phyloP scores from a whole-genome alignment of 805 yeast genomes.

The Candida berthetii region DNA sequence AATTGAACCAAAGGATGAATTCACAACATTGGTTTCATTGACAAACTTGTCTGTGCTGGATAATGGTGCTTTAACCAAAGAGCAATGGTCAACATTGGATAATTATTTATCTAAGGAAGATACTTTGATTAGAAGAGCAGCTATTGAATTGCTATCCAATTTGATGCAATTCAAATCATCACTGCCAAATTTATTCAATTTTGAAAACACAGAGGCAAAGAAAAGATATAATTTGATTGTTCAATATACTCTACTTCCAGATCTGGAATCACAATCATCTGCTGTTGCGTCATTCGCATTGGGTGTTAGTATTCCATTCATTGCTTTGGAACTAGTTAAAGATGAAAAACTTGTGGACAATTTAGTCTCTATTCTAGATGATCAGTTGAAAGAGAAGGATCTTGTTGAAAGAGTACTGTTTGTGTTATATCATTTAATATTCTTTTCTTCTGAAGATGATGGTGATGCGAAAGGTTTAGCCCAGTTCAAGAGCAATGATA shows the following conservation, averaged over 20 bases:
- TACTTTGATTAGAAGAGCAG: constrained; percentile 45
- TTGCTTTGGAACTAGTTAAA: constrained; percentile 23
- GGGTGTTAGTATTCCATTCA: constrained; percentile 27
- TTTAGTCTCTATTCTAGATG: constrained; percentile 16
- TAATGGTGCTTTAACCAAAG: constrained; percentile 25
- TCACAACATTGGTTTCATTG: constrained; percentile 55
- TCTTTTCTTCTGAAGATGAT: constrained; percentile 12
- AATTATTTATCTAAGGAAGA: constrained; percentile 37
- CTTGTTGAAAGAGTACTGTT: constrained; percentile 26
- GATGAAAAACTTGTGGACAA: constrained; percentile 19
- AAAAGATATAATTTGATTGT: constrained; percentile 35
- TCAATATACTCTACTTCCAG: constrained; percentile 31
- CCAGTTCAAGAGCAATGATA: background rate
- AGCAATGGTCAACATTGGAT: constrained; percentile 41
- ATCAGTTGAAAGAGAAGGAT: constrained; percentile 22
- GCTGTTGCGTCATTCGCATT: constrained; percentile 30
- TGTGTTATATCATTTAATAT: constrained; percentile 20
- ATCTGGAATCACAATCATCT: constrained; percentile 34
- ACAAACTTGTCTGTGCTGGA: constrained; percentile 57
- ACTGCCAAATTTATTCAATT: constrained; percentile 55
- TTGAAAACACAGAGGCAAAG: constrained; percentile 28
- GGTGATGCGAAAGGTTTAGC: background rate
- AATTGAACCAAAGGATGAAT: constrained; percentile 27
- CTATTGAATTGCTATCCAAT: constrained; percentile 62
- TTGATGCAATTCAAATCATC: constrained; percentile 34